phyloP scores from a whole-genome alignment of 768 basidiomycete species.

The Dacryopinax primogenitus region DNA sequence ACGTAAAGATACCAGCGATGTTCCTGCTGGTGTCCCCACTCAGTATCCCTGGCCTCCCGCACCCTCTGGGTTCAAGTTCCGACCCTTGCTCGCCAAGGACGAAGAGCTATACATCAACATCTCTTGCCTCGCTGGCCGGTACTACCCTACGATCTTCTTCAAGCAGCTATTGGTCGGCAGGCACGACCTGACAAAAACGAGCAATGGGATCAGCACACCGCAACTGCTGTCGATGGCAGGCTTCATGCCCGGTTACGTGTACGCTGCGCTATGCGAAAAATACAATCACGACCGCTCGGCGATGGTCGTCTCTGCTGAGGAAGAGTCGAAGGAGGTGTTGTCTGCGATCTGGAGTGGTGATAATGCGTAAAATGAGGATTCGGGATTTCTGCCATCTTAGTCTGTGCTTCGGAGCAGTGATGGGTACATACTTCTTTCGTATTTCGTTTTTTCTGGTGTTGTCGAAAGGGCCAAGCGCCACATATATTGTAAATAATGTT shows the following conservation, averaged over 20 bases:
- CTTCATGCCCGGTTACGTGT: neutral
- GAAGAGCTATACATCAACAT: constrained; percentile 6
- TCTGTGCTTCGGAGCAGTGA: too few species aligned
- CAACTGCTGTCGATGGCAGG: neutral
- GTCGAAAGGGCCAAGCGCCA: too few species aligned
- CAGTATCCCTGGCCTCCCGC: neutral
- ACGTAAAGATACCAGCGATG: neutral
- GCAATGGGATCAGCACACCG: neutral
- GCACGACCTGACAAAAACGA: neutral
- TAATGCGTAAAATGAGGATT: neutral
- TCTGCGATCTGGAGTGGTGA: neutral
- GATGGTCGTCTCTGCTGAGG: neutral
- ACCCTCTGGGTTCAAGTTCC: constrained; percentile 3
- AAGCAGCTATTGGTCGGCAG: neutral
- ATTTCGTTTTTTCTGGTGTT: too few species aligned
- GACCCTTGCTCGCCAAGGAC: neutral
- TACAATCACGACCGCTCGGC: neutral
- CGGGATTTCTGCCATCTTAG: too few species aligned
- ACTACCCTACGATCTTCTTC: constrained; percentile 1
- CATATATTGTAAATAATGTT: too few species aligned
- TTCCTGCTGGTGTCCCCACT: neutral
- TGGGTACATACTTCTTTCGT: too few species aligned
- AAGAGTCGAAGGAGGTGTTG: neutral
- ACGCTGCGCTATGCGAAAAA: neutral
- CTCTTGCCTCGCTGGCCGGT: constrained; percentile 2